Evolutionary conservation across 2,329 filamentous ascomycete genomes (phyloP), one percentile per base, ranked within the genome.

Genomic region (Fonsecaea pedrosoi): DNA sequence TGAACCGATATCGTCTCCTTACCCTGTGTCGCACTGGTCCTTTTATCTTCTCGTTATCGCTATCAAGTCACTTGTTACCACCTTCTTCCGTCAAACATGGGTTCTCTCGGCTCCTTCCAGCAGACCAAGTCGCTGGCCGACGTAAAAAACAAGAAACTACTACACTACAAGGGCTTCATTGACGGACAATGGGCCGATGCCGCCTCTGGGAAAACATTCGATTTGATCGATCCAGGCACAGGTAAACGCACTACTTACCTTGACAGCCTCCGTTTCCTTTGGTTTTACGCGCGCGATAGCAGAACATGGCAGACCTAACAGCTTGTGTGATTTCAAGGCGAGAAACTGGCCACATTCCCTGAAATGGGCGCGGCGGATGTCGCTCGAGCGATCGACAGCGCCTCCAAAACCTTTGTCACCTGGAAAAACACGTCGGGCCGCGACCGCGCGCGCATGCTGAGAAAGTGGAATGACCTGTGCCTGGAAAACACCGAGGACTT

Each of bases 181-280:
- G 57, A 68, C 30, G 70, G 64, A 38, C 53, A 64, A 83, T 59
- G 56, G 56, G 86, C 95, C 69, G 85, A 86, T 73, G 92, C 94
- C 73, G 87, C 88, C 75, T 96, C 92, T 0, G 92, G 92, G 76
- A 89, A 95, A 85, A 97, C 92, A 50, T 98, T 98, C 78, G 89
- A 94, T 77, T 92, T 97, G 67, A 59, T 54, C 38, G 92, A 99
- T 78, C 94, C 94, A 7, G 89, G 92, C 1, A 92, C 92, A 72
- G 86, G 90, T 72, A 79, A 91, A 34, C 93, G 25, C 25, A 25
- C 25, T 25, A 25, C 25, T 25, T 25, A 25, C 25, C 25, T 98
- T 73, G 9, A 21, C n/a, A 4, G 18, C 6, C 9, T 5, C 42
- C 10, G 15, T 50, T 50, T 25, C 25, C 25, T 25, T 25, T 25